Evolutionary conservation across 1,139 yeast genomes (phyloP), one percentile per base, ranked within the genome.

Genomic region (Hyphopichia khmerensis): DNA sequence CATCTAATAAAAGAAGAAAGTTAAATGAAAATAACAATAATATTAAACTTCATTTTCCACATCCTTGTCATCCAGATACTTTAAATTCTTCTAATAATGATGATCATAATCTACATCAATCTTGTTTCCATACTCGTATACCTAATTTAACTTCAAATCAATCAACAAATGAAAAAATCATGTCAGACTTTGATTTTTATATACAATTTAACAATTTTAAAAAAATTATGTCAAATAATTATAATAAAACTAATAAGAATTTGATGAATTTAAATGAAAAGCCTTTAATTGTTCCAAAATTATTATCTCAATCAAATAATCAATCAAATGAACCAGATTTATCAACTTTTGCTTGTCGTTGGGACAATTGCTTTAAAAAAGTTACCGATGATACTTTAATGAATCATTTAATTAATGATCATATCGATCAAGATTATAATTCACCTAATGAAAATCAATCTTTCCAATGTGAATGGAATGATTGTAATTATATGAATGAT

Each of bases 391-490:
- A 71, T 14, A 73, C 72, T 2, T 62, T 84, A 34, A 71, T 79
- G 47, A 65, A 70, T 41, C 96, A 88, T 57, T 59, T 87, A 18
- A 61, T 79, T 41, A 72, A 72, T 38, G 72, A 72, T 39, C 95
- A 86, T 58, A 57, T 84, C 18, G 63, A 61, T n/a, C 59, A 57
- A 19, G 69, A 68, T 19, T 52, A 57, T 33, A n/a, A 17, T 3
- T 24, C 17, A 10, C 14, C 24, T 40, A 40, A 38, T 41, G 41
- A 39, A 37, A 30, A 33, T 8, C 43, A 40, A 15, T 43, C 52
- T 10, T 69, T 52, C 52, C 79, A 65, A 40, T 88, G 96, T 66
- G 88, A 82, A 57, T 87, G 96, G 96, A 66, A 69, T 46, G 73
- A 80, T 42, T 88, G 96, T 69, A 67, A 75, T 40, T 84, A 70